Conservation (phyloP, 1,139 yeast species). For the Kodamaea suecica region DNA sequence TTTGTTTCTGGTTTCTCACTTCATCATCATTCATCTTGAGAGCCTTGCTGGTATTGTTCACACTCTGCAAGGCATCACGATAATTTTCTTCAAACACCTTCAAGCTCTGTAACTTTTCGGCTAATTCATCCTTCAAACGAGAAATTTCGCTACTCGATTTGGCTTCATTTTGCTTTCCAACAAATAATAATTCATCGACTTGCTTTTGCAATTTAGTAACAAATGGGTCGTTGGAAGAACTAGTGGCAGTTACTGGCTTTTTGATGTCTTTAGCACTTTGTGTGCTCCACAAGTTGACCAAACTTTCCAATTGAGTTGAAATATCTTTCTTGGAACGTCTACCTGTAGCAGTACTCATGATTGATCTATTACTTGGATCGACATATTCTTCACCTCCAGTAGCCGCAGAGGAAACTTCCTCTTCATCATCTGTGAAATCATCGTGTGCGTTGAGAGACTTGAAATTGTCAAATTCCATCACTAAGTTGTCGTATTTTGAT, state of each 20-base stretch:
- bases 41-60: constrained; percentile 73
- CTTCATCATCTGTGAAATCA: constrained; percentile 30
- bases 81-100: constrained; percentile 54
- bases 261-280: constrained; percentile 6
- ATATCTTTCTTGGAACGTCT: constrained; percentile 32
- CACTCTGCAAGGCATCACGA: constrained; percentile 67
- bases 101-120: constrained; percentile 29
- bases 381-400: constrained; percentile 9
- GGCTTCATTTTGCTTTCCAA: constrained; percentile 38
- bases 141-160: constrained; percentile 31
- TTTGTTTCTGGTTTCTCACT: constrained; percentile 54
- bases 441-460: constrained; percentile 38
- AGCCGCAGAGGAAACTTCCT: constrained; percentile 9
- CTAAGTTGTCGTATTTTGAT: constrained; percentile 41
- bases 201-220: constrained; percentile 45
- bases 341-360: constrained; percentile 24
- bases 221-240: constrained; percentile 16
- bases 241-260: constrained; percentile 1
- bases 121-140: constrained; percentile 36
- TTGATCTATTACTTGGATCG: constrained; percentile 22
- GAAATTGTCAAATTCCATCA: constrained; percentile 44
- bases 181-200: constrained; percentile 42
- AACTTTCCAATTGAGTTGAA: constrained; percentile 38
- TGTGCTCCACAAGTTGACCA: constrained; percentile 37
- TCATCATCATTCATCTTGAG: constrained; percentile 72